phyloP scores from a whole-genome alignment of 768 basidiomycete genomes.

The Mycena belliarum region DNA sequence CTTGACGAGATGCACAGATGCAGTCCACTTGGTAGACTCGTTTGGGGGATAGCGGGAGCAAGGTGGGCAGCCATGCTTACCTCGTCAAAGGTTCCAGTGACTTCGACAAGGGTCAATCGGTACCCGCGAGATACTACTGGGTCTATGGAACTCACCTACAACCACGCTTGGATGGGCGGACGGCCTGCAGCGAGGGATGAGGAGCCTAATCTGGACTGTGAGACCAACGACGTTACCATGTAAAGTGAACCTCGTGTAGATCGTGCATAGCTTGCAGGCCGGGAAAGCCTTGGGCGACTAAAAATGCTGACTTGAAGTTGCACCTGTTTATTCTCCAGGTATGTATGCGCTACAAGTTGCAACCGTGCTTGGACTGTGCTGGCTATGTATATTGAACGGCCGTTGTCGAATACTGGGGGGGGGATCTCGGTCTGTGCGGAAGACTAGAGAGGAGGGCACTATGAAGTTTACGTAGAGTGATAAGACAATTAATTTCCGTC shows the following conservation, averaged over 20 bases:
- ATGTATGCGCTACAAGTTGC: no score
- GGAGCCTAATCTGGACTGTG: slow-evolving; percentile 16
- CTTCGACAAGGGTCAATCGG: background rate
- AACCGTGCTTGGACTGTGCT: no score
- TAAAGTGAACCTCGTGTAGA: slow-evolving; percentile 53
- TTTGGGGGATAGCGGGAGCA: background rate
- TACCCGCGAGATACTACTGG: background rate
- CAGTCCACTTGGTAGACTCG: slow-evolving; percentile 48
- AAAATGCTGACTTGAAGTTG: slow-evolving; percentile 24
- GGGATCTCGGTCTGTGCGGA: no score
- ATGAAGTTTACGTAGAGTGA: no score
- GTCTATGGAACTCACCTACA: slow-evolving; percentile 34
- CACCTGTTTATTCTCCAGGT: slow-evolving; percentile 32
- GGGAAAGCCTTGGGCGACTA: background rate
- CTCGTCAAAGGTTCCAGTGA: slow-evolving; percentile 79
- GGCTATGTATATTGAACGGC: no score
- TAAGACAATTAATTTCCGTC: no score
- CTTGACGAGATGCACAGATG: slow-evolving; percentile 55
- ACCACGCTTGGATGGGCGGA: slow-evolving; percentile 55
- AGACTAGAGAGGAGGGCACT: no score
- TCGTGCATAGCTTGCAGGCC: slow-evolving; percentile 33
- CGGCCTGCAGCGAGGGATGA: slow-evolving; percentile 47
- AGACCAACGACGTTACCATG: slow-evolving; percentile 41
- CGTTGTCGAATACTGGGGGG: no score
- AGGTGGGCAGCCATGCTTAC: slow-evolving; percentile 39